These are phyloP conservation scores for Colletotrichum abscissum DNA, from an alignment of 2,329 filamentous ascomycete genomes.

Conservation along the genomic window DNA sequence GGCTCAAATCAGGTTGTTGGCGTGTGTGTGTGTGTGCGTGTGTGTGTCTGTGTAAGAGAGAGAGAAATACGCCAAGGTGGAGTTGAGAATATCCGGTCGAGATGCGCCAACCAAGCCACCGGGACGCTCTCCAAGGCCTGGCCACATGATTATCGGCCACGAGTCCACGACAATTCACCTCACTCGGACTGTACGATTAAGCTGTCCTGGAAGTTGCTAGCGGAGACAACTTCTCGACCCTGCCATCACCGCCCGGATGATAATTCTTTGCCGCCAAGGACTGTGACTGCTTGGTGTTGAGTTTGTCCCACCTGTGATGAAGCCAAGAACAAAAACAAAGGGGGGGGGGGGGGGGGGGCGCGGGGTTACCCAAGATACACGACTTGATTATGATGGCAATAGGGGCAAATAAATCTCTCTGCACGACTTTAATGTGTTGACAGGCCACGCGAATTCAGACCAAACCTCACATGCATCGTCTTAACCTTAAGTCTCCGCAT, in stretches of 20 bases:
- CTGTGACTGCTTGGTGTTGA: background rate
- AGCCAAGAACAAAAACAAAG: background rate
- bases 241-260: background rate
- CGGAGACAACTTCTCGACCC: background rate
- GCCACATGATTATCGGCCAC: background rate
- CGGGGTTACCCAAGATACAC: background rate
- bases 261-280: background rate
- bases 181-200: background rate
- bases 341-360: no score
- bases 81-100: slow-evolving; percentile 29
- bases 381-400: background rate
- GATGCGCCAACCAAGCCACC: background rate
- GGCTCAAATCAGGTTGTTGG: background rate
- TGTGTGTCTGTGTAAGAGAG: no score
- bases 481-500: background rate
- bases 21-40: background rate
- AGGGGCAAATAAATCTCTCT: background rate
- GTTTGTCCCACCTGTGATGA: background rate
- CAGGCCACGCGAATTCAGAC: background rate
- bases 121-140: background rate
- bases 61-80: background rate
- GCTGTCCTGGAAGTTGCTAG: background rate
- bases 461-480: background rate
- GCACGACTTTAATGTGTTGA: background rate
- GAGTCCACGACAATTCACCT: background rate